phyloP scores from a whole-genome alignment of 2,329 filamentous ascomycete species.

The Penicillium sp. region DNA sequence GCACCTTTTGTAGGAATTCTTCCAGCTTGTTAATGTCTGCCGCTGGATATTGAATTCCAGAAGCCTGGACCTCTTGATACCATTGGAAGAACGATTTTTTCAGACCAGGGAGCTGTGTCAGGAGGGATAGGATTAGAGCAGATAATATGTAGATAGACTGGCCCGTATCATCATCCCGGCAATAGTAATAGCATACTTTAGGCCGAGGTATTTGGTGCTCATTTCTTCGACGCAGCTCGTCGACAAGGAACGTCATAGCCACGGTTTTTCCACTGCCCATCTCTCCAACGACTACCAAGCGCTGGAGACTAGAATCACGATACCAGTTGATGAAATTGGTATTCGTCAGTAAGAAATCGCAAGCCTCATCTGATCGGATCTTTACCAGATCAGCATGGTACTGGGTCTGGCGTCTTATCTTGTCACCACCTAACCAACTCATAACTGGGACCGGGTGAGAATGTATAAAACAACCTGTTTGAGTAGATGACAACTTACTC shows the following conservation, averaged over 20 bases:
- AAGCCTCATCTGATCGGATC: slow-evolving; percentile 16
- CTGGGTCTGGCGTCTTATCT: slow-evolving; percentile 15
- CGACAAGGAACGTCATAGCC: slow-evolving; percentile 18
- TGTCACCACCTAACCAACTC: slow-evolving; percentile 16
- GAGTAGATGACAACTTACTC: slow-evolving; percentile 19
- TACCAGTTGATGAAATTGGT: slow-evolving; percentile 18
- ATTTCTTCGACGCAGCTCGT: slow-evolving; percentile 16
- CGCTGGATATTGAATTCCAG: slow-evolving; percentile 16
- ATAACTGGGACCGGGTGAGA: slow-evolving; percentile 14
- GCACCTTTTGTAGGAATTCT: slow-evolving; percentile 16
- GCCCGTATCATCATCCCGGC: slow-evolving; percentile 22
- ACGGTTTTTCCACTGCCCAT: slow-evolving; percentile 21
- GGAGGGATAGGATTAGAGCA: slow-evolving; percentile 17
- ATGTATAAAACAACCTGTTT: neutral
- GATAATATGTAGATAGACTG: slow-evolving; percentile 17
- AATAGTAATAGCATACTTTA: slow-evolving; percentile 18
- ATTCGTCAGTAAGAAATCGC: slow-evolving; percentile 15
- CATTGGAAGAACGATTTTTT: slow-evolving; percentile 18
- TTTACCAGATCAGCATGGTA: slow-evolving; percentile 13
- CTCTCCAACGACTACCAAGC: slow-evolving; percentile 17
- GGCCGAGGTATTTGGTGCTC: slow-evolving; percentile 16
- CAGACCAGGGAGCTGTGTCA: slow-evolving; percentile 17
- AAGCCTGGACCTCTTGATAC: slow-evolving; percentile 16
- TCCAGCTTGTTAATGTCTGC: slow-evolving; percentile 14
- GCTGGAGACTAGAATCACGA: slow-evolving; percentile 11